Evolutionary conservation across 345 rosid species (phyloP).

Genomic region (Leavenworthia alabamica): DNA sequence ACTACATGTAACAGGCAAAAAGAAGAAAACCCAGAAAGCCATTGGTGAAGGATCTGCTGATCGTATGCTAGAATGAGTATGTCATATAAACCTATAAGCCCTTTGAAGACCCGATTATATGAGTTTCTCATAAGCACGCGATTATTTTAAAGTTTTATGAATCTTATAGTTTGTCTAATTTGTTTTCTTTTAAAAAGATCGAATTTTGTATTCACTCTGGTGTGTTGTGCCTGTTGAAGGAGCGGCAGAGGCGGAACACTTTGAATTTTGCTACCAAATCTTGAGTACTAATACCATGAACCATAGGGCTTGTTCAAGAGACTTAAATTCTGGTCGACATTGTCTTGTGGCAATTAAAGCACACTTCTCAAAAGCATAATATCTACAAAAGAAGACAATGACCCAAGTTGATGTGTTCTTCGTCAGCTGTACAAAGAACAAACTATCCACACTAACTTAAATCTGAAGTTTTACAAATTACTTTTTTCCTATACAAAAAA

Average conservation of each 20-base stretch:
- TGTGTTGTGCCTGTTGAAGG: no score
- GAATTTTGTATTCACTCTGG: not conserved
- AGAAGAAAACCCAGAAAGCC: constrained; percentile 21
- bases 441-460: not conserved
- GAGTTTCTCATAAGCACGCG: not conserved
- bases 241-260: no score
- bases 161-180: not conserved
- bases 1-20: constrained; percentile 22
- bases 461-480: not conserved
- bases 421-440: not conserved
- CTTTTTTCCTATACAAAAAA: not conserved
- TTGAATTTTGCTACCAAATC: no score
- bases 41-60: constrained; percentile 20
- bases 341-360: no score
- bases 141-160: not conserved
- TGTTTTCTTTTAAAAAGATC: not conserved
- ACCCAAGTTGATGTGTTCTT: no score
- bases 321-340: no score
- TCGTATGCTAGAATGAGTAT: constrained; percentile 29
- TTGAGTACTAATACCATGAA: no score
- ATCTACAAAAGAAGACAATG: not conserved
- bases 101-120: not conserved
- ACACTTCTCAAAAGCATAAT: not conserved
- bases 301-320: no score
- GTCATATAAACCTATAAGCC: not conserved